Base-by-base conservation (phyloP, 1,284 basidiomycete species). In the Tylopilus microsporus region DNA sequence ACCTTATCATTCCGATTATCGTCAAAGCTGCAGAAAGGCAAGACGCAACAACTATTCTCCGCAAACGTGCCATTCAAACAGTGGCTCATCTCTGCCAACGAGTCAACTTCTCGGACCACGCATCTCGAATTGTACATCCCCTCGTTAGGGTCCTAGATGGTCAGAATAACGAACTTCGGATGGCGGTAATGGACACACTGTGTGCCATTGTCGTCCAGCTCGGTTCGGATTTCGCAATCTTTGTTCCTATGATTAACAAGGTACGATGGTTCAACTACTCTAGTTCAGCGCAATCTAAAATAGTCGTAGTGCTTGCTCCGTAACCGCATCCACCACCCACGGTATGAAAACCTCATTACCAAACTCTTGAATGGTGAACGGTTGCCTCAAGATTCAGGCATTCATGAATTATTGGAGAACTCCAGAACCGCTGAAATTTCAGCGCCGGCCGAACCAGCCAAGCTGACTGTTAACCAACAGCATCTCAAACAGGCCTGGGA, bases 31-130 rank as follows among this genome's bases (percentile, higher is more conserved):
- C 95, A 65, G 97, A 99, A 73, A 82, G 92, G 52, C 75, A 83
- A 0, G 93, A 95, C 65, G 89, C 85, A 1, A 82, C 88, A 2
- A 82, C 84, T 2, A 76, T 84, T 36, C 77, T 99, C 50, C 87
- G 96, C 48, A 94, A 92, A 73, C 85, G 88, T 50, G 95, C 96
- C 0, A 90, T 99, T 52, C 85, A 91, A 62, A 96, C 94, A 0
- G 91, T 98, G 19, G 94, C 94, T 49, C 91, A 92, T 36, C 77
- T 99, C 19, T 94, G 94, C 16, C 84, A 89, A 63, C 87, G 96
- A 63, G 94, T 99, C 67, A 98, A 99, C 75, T 98, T 99, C 71
- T 95, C 92, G n/a, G 97, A 99, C 70, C 95, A 99, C 68, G 94
- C 96, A 10, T 97, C 94, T 19, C 85, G 96, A 50, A 98, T 99